phyloP scores from a whole-genome alignment of 176 grass and related monocot genomes.

The Oryza meridionalis region DNA sequence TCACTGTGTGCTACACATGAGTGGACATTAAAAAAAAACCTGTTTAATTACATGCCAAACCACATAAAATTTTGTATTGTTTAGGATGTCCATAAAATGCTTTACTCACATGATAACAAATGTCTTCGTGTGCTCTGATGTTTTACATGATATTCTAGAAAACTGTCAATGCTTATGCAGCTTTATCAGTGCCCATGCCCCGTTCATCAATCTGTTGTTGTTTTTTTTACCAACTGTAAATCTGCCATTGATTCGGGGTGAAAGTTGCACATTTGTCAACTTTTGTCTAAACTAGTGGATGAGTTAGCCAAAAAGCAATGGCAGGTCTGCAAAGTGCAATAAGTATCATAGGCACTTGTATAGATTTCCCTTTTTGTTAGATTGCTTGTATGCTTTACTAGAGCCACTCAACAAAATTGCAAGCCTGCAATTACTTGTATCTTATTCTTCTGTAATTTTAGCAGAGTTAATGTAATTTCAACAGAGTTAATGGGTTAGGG shows the following conservation, averaged over 20 bases:
- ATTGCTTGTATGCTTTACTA: neutral
- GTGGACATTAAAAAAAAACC: neutral
- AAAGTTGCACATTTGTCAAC: too few species aligned
- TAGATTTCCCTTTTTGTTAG: too few species aligned
- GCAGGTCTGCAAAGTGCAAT: too few species aligned
- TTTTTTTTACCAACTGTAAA: too few species aligned
- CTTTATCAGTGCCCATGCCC: neutral
- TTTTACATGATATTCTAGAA: neutral
- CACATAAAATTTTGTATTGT: neutral
- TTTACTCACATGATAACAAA: neutral
- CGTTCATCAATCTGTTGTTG: too few species aligned
- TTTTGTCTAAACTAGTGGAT: too few species aligned
- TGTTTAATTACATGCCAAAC: neutral
- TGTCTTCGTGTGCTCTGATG: neutral
- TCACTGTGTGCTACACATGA: neutral
- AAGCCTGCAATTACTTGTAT: neutral
- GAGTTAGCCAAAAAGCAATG: too few species aligned
- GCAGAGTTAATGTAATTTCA: neutral
- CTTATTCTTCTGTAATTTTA: neutral
- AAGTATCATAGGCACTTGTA: too few species aligned
- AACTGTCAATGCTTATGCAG: neutral
- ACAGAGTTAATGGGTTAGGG: neutral
- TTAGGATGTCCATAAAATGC: neutral
- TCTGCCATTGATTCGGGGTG: too few species aligned
- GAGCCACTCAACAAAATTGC: neutral